A percentile compares a stretch with the other conserved stretches of the same genome.
phyloP scores from a whole-genome alignment of 768 basidiomycete genomes.

The Termitomyces titanicus region DNA sequence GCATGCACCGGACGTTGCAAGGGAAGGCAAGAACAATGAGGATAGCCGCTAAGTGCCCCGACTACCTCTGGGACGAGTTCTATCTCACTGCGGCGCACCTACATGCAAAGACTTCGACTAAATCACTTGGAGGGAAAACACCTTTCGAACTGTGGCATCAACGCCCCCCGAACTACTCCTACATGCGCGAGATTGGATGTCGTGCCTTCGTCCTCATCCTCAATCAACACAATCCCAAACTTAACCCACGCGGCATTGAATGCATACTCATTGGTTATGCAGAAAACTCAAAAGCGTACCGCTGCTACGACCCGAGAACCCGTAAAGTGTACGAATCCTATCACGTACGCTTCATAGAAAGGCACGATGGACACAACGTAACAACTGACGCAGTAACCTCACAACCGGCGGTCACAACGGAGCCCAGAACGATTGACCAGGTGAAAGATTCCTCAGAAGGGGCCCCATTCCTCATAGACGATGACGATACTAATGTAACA shows the following conservation, averaged over 20 bases:
- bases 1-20: slow-evolving; percentile 26
- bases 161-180: slow-evolving; percentile 21
- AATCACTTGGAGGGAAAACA: slow-evolving; percentile 6
- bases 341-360: slow-evolving; percentile 25
- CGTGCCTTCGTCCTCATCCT: slow-evolving; percentile 28
- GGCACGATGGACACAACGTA: slow-evolving; percentile 7
- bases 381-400: background rate
- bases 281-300: slow-evolving; percentile 28
- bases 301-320: slow-evolving; percentile 23
- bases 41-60: slow-evolving; percentile 16
- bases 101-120: slow-evolving; percentile 1
- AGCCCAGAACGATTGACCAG: background rate
- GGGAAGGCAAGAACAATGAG: slow-evolving; percentile 24
- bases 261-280: slow-evolving; percentile 38
- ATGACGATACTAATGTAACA: background rate
- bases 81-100: slow-evolving; percentile 10
- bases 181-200: slow-evolving; percentile 19
- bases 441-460: background rate
- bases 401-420: background rate
- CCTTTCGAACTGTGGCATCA: slow-evolving; percentile 21
- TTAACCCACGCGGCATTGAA: slow-evolving; percentile 20
- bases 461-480: background rate
- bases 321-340: slow-evolving; percentile 16
- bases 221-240: slow-evolving; percentile 26
- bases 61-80: slow-evolving; percentile 26